Evolutionary conservation across 116 monocot genomes (phyloP), one percentile per base, ranked within the genome.

Genomic region (Zostera marina): DNA sequence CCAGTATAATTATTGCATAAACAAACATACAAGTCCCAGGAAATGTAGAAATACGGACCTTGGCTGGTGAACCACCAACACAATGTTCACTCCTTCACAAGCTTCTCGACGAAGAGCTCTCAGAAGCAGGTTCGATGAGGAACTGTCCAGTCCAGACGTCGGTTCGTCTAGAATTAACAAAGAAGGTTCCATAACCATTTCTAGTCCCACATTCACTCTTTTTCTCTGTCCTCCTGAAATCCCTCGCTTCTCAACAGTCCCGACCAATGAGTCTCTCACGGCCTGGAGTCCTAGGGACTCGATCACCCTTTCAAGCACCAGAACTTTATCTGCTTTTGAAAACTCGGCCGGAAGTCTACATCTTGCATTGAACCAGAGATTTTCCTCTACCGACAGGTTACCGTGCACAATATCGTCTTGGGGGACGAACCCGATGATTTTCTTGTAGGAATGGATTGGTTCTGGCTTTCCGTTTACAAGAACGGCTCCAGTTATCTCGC

Each of bases 401-500:
- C 98, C 98, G 81, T 98, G 98, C 9, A 98, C 98, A 59, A 98
- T 77, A 66, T 98, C 98, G 83, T 98, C 98, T 73, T 98, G 98
- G 4, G 98, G 98, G 9, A 98, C 98, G 76, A 98, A 98, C 10
- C 98, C 90, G 42, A 98, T 98, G 16, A 98, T 98, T 68, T 74
- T 98, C 66, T 86, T 98, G 57, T 98, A 98, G 13, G 86, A 76
- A 40, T 74, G 76, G 52, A 98, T 72, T 0, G 90, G 74, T 58
- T 98, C 98, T 22, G 61, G 24, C 68, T 81, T 83, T 25, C 86
- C 98, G 70, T 98, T 98, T 65, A 98, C 85, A 53, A 98, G 82
- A 64, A 98, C 73, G 23, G 72, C 63, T 47, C 98, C 98, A 26
- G 60, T 73, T 60, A 71, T 68, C 54, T 79, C 70, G 46, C 98